Percentiles rank a stretch among this genome's conserved stretches.
phyloP scores from a whole-genome alignment of 441 rosid species.

The Mallotus japonicus region DNA sequence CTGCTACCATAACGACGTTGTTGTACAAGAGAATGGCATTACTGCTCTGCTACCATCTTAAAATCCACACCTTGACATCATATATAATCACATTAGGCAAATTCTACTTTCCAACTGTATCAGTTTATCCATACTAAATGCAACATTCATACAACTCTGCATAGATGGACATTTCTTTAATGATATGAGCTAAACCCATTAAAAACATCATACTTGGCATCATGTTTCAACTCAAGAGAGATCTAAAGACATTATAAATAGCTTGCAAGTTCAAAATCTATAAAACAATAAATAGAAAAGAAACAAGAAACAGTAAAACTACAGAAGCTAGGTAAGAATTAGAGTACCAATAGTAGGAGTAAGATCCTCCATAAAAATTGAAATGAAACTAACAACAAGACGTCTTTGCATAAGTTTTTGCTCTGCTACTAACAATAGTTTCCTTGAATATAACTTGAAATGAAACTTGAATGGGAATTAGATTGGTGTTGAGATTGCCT shows the following conservation, averaged over 20 bases:
- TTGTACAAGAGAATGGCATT: no score
- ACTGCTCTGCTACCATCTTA: constrained; percentile 21
- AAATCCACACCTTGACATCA: no score
- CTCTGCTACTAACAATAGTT: no score
- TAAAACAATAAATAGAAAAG: background rate
- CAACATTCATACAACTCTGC: background rate
- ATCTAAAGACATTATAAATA: constrained; percentile 21
- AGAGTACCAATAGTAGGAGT: constrained; percentile 58
- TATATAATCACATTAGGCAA: background rate
- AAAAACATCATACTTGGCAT: background rate
- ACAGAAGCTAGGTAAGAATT: background rate
- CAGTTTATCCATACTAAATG: background rate
- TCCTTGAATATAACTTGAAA: no score
- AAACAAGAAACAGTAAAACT: background rate
- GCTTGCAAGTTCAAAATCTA: constrained; percentile 11
- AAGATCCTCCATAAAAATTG: constrained; percentile 41
- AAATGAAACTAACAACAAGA: constrained; percentile 63
- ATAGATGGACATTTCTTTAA: background rate
- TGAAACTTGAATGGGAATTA: constrained; percentile 45
- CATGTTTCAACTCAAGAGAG: constrained; percentile 12
- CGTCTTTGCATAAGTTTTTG: constrained; percentile 33
- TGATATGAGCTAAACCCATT: background rate
- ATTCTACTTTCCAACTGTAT: background rate
- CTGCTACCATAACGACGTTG: no score
- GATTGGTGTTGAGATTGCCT: constrained; percentile 82